phyloP scores from a whole-genome alignment of 305 asterid genomes.

The Plantago coronopus region DNA sequence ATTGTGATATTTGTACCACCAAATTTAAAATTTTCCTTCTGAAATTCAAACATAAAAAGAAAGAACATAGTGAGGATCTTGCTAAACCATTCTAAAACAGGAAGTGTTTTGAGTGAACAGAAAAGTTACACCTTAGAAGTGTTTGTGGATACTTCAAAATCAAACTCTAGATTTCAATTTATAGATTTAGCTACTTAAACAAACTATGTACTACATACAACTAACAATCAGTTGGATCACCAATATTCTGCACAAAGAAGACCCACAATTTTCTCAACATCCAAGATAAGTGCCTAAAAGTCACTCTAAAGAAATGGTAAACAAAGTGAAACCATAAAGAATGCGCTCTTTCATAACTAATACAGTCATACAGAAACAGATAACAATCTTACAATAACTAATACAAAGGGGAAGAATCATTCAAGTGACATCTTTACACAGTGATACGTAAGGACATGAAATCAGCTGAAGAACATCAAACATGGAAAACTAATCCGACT shows the following conservation, averaged over 20 bases:
- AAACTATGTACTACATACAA: conserved; percentile 15
- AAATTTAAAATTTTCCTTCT: conserved; percentile 50
- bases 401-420: background rate
- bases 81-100: conserved; percentile 1
- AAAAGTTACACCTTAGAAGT: background rate
- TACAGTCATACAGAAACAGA: background rate
- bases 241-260: background rate
- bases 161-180: conserved; percentile 2
- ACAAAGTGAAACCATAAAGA: background rate
- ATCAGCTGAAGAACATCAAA: background rate
- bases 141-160: background rate
- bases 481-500: too few species aligned
- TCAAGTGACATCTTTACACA: background rate
- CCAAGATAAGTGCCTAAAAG: background rate
- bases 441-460: background rate
- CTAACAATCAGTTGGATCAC: conserved; percentile 4
- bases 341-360: background rate
- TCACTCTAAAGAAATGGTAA: background rate
- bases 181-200: background rate
- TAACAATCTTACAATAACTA: background rate
- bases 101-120: background rate
- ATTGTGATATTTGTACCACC: conserved; percentile 45
- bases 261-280: background rate
- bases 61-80: conserved; percentile 12
- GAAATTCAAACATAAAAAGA: conserved; percentile 18